Conservation (phyloP, 148 eudicot species). For the Oxyria digyna region DNA sequence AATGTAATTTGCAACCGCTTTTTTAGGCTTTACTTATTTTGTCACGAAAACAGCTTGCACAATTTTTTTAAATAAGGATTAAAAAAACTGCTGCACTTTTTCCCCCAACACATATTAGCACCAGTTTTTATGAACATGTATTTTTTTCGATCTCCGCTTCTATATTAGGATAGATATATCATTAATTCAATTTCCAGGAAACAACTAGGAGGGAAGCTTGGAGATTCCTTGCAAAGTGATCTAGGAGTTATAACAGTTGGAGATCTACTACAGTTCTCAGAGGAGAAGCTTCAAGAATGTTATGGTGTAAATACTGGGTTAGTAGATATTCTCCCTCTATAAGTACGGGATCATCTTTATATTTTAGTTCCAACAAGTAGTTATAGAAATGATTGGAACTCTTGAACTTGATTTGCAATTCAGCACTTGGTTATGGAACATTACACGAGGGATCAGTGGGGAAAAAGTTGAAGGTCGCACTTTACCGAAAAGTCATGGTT, state of each 20-base stretch:
- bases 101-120: too few relatives aligned
- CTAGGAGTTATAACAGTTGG: slow-evolving; percentile 75
- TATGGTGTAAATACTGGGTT: slow-evolving; percentile 89
- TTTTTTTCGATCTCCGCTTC: not conserved
- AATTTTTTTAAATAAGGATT: not conserved
- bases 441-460: slow-evolving; percentile 76
- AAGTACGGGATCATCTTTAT: not conserved
- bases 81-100: too few relatives aligned
- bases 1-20: slow-evolving; percentile 39
- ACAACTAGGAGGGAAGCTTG: slow-evolving; percentile 96
- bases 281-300: slow-evolving; percentile 70
- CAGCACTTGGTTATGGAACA: slow-evolving; percentile 96
- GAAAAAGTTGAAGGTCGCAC: slow-evolving; percentile 86
- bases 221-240: slow-evolving; percentile 66
- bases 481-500: slow-evolving; percentile 89
- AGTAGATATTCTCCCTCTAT: slow-evolving; percentile 8
- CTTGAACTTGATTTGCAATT: slow-evolving; percentile 7
- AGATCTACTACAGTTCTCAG: slow-evolving; percentile 67
- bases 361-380: not conserved
- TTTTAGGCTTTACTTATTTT: not conserved
- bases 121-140: too few relatives aligned
- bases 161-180: not conserved
- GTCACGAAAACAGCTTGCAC: not conserved
- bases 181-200: slow-evolving; percentile 43
- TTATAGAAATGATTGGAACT: not conserved